Conservation (phyloP, 1,284 basidiomycete species). For the Sporisorium sorghi region DNA sequence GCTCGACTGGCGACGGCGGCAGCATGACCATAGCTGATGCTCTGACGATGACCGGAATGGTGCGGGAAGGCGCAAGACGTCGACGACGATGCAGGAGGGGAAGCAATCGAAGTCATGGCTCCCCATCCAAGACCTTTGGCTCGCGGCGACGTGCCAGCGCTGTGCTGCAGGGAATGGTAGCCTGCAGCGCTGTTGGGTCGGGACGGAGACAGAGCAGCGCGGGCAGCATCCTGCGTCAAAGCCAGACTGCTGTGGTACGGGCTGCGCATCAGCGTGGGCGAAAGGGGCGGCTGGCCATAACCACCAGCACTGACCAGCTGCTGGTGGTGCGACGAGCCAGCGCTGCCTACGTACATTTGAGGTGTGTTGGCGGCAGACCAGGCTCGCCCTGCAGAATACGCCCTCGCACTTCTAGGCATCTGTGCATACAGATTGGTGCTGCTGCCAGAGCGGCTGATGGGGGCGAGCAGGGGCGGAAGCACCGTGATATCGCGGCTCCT, state of each 20-base stretch:
- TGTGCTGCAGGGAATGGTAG: conserved; percentile 27
- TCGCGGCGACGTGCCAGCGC: conserved; percentile 56
- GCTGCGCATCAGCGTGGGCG: conserved; percentile 46
- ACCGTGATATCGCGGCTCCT: conserved; percentile 58
- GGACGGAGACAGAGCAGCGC: conserved; percentile 39
- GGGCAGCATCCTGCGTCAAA: conserved; percentile 42
- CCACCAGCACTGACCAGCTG: background rate
- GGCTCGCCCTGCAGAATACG: conserved; percentile 50
- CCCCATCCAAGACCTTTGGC: conserved; percentile 61
- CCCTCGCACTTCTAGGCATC: conserved; percentile 36
- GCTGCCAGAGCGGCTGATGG: conserved; percentile 48
- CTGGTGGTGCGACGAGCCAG: conserved; percentile 40
- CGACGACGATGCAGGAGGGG: conserved; percentile 19
- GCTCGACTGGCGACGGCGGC: conserved; percentile 35
- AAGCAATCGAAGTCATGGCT: conserved; percentile 55
- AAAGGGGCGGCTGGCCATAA: conserved; percentile 28
- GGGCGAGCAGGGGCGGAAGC: conserved; percentile 59
- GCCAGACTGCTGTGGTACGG: conserved; percentile 46
- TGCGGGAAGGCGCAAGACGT: conserved; percentile 3
- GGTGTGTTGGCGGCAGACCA: conserved; percentile 40
- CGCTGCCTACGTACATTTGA: conserved; percentile 51
- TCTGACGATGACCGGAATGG: conserved; percentile 27
- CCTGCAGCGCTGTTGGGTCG: conserved; percentile 49
- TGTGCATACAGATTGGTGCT: conserved; percentile 50
- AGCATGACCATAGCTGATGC: conserved; percentile 50